Evolutionary conservation across 768 basidiomycete species (phyloP), one percentile per base, ranked within the genome.

Genomic region (Piloderma croceum): DNA sequence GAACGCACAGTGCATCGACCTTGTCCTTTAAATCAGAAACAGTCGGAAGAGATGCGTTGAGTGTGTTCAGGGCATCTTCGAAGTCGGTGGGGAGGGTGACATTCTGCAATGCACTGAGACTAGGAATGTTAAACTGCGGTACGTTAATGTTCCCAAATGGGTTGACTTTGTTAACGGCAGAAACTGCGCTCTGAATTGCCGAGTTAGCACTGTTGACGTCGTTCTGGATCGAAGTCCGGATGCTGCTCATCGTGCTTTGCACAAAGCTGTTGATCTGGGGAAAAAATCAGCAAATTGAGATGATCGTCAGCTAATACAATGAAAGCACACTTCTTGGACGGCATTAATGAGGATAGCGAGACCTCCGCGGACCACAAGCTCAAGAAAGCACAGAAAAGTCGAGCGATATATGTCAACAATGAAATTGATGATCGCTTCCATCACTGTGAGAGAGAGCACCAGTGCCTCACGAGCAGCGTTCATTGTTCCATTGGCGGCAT

Each of bases 361-460:
- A 5, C 76, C 83, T 13, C 91, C 91, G 21, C 81, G 73, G 7
- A 99, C 79, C 18, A 88, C 80, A 32, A 98, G 73, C 61, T 98
- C 91, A 48, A 96, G 66, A 50, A 96, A 91, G 60, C 94, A 99
- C 38, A 99, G 73, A 54, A 94, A 82, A 3, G 93, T 87, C 3
- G 91, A 93, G 29, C 92, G 83, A 57, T 96, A 98, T 34, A 83
- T 77, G 62, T 90, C 85, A 48, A 98, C 76, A 48, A 96, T 76
- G 61, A 98, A 97, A 53, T 88, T 90, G 63, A 92, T 82, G 53
- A 93, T 75, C 1, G 72, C 80, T 57, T 96, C 90, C 77, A 94
- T 83, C 25, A 81, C 68, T 0, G 87, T 94, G 41, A 97, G 66
- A 3, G 88, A 64, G 29, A 89, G 64, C 24, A 84, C 65, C 38